Base-by-base conservation (phyloP, 208 protist species). In the Strigomonas culicis region DNA sequence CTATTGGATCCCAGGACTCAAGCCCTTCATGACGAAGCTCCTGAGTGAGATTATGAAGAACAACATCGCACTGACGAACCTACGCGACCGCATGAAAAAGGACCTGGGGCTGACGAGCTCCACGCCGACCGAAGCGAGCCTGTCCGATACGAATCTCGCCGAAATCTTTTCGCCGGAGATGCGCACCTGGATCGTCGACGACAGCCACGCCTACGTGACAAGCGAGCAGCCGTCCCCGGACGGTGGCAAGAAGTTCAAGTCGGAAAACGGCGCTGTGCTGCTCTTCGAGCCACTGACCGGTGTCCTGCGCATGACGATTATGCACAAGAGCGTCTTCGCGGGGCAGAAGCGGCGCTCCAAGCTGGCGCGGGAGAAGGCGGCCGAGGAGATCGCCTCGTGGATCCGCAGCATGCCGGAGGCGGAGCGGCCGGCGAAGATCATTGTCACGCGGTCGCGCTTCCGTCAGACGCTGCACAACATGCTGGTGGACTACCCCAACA, bases 161-260 rank as follows among this genome's bases (percentile, higher is more conserved):
- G 99, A 99, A 77, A 88, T 99, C 51, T 99, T 99, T 77, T 97
- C 86, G 36, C 98, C 99, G 70, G 83, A 76, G 47, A 99, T 99
- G 88, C 98, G 98, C 43, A 99, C 99, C 49, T 99, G 99, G 99
- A 99, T 99, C 75, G 97, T 99, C 4, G 99, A 99, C 79, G 99
- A 99, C 77, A 99, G 98, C 63, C 97, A 98, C 69, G 98, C 99
- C 1, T 99, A 99, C 88, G 94, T 99, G 59, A 99, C 99, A 3
- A 99, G 98, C 53, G 98, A 99, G 73, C 98, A 99, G 83, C 98
- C 99, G 66, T 99, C 99, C 6, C 98, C 99, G 52, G 98, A 99
- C 73, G 99, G 98, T 68, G 99, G 98, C 71, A 87, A 98, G 53
- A 98, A 98, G 65, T 97, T 93, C 59, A 93, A 95, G 60, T 98